A percentile compares a stretch with the other conserved stretches of the same genome.
These are phyloP conservation scores for Chlorella sp. DNA, from an alignment of 139 green algal species.

Conservation along the genomic window DNA sequence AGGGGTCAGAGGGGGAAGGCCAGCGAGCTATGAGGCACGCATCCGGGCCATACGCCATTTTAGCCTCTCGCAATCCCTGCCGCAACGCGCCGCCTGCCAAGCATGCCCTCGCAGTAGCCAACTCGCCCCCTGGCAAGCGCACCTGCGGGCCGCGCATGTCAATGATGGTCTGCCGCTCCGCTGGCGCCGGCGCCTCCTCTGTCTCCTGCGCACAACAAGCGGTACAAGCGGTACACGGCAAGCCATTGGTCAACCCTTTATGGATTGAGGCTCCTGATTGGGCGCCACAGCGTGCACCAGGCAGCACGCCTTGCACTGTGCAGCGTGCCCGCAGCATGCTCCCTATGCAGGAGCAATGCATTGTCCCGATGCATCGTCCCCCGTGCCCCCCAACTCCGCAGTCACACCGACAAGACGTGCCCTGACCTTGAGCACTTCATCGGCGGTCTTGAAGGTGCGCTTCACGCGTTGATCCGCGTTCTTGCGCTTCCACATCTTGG, in stretches of 20 bases:
- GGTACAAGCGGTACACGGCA: background rate
- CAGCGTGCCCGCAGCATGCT: no score
- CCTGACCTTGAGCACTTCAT: conserved; percentile 78
- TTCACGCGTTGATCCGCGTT: conserved; percentile 56
- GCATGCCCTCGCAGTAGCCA: no score
- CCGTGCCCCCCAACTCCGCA: background rate
- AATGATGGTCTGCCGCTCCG: conserved; percentile 60
- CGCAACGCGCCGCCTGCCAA: no score
- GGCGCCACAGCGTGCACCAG: no score
- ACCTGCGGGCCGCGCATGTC: conserved; percentile 93
- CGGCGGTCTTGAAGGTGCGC: conserved; percentile 80
- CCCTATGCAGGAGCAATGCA: background rate
- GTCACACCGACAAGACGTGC: conserved; percentile 32
- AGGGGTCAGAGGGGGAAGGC: no score
- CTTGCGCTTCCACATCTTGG: conserved; percentile 72
- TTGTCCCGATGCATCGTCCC: background rate
- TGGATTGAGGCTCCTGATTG: no score
- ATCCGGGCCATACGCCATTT: background rate
- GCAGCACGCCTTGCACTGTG: no score
- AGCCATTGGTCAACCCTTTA: background rate
- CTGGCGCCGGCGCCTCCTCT: conserved; percentile 23
- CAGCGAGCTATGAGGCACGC: background rate
- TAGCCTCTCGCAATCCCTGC: background rate
- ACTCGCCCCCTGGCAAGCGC: background rate
- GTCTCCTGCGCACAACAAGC: conserved; percentile 1